Base-by-base conservation (phyloP, 2,329 filamentous ascomycete species). In the Lachnellula subtilissima region DNA sequence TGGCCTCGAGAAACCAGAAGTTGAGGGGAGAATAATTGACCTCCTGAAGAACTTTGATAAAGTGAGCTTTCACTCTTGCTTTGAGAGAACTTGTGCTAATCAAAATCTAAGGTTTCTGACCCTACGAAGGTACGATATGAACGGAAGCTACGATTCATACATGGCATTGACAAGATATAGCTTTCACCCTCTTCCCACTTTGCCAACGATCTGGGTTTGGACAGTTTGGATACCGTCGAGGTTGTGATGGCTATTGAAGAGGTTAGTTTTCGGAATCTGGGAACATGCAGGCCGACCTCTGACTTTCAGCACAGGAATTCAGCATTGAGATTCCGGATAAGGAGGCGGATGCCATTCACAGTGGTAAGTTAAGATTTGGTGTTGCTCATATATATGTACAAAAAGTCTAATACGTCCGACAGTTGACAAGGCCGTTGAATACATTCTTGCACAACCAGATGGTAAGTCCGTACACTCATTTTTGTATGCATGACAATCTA, bases 181-280 rank as follows among this genome's bases (percentile, higher is more conserved):
- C 90, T 99, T 73, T 90, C 86, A 70, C 77, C 84, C 62, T 81
- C 79, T 53, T 87, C 93, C 57, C 92, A 97, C 83, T 99, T 99
- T 78, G 83, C 91, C 72, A 97, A 97, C 75, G 93, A 99, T 77
- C 88, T 99, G 63, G 94, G 92, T 64, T 81, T 99, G 70, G 94
- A 99, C 80, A 95, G 89, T 78, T 84, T 99, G 75, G 94, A 99
- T 75, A 97, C 94, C 62, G 94, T 99, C 63, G 94, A 99, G 82
- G 94, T 99, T 65, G 94, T 99, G 69, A 99, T 99, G 94, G 94
- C 94, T 65, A 97, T 99, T 77, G 94, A 99, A 84, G 94, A 99
- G 86, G 88, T 91, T 67, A 54, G 62, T 61, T 53, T 56, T 48
- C 22, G 17, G 12, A 35, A 52, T 36, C 50, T 37, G 15, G 14